Evolutionary conservation across 2,329 filamentous ascomycete genomes (phyloP), one percentile per base, ranked within the genome.

Genomic region (Arthrobotrys iridis): DNA sequence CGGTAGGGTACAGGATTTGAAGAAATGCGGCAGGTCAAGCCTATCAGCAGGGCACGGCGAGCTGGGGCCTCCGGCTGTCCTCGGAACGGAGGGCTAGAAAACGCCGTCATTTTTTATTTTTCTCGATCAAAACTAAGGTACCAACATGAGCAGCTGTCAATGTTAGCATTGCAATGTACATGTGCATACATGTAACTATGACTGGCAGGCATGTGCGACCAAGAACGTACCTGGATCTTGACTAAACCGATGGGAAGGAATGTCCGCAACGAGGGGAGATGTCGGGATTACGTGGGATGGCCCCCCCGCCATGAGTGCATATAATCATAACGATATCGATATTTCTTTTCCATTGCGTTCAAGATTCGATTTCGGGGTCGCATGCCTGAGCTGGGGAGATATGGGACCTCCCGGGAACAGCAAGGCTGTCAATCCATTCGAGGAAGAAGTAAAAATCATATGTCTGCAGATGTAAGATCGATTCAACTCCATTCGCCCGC

Each of bases 31-130:
- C 64, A 60, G 20, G 30, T 20, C n/a, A 65, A 37, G 45, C 52
- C 64, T 50, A 43, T 46, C 48, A 67, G 40, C 33, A 30, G 50
- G 63, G 22, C 40, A 59, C 46, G 52, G 57, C 37, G 43, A 58
- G 30, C 57, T 52, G 18, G 67, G 13, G 37, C 18, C 58, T 73
- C 68, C 68, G 68, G 68, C 62, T 60, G 60, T 20, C 48, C 62
- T 63, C 68, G 68, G 68, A 73, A 66, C 52, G 33, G 50, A 62
- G 59, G 65, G 22, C 43, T 45, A n/a, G 30, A 35, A 58, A 59
- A 40, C 67, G 30, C 59, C 59, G 67, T 57, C 60, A 52, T 22
- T 18, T 55, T 55, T 55, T 55, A 28, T n/a, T n/a, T n/a, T n/a
- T n/a, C n/a, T n/a, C n/a, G n/a, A n/a, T n/a, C n/a, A n/a, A n/a